phyloP scores from a whole-genome alignment of 2,329 filamentous ascomycete genomes.

The Myrmaecium sp. region DNA sequence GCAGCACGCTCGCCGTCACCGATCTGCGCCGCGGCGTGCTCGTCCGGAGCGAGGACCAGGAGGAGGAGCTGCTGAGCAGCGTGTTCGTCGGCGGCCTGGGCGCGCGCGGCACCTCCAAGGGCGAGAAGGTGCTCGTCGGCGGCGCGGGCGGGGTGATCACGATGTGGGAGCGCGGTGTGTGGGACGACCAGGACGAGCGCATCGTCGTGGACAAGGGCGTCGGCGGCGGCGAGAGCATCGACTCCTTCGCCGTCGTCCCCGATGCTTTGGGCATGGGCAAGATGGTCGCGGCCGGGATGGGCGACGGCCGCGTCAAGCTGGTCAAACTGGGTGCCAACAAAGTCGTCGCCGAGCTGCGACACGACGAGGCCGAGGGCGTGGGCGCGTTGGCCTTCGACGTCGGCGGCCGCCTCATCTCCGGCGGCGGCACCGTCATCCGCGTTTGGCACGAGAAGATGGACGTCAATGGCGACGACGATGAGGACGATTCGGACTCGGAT shows the following conservation, averaged over 20 bases:
- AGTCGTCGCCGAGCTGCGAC: constrained; percentile 49
- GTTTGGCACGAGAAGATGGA: constrained; percentile 68
- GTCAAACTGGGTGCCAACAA: constrained; percentile 60
- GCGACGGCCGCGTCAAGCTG: constrained; percentile 63
- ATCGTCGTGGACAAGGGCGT: constrained; percentile 52
- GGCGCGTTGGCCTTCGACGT: constrained; percentile 71
- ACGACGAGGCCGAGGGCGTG: constrained; percentile 72
- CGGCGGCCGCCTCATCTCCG: constrained; percentile 72
- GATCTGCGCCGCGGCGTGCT: constrained; percentile 77
- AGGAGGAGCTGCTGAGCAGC: constrained; percentile 77
- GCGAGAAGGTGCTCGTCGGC: constrained; percentile 59
- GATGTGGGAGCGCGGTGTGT: constrained; percentile 83
- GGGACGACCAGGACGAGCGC: constrained; percentile 89
- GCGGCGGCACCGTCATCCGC: constrained; percentile 72
- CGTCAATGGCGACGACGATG: constrained; percentile 26
- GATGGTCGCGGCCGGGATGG: constrained; percentile 63
- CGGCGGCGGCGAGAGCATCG: constrained; percentile 60
- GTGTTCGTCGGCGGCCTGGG: constrained; percentile 62
- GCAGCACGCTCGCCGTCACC: constrained; percentile 76
- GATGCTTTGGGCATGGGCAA: constrained; percentile 53
- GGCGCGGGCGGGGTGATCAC: constrained; percentile 71
- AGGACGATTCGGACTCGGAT: constrained; percentile 11
- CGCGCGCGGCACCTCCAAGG: constrained; percentile 50
- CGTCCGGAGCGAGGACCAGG: constrained; percentile 82
- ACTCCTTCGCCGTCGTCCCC: constrained; percentile 58